Evolutionary conservation across 2,329 filamentous ascomycete genomes (phyloP), one percentile per base, ranked within the genome.

Genomic region (Fusarium virguliforme): DNA sequence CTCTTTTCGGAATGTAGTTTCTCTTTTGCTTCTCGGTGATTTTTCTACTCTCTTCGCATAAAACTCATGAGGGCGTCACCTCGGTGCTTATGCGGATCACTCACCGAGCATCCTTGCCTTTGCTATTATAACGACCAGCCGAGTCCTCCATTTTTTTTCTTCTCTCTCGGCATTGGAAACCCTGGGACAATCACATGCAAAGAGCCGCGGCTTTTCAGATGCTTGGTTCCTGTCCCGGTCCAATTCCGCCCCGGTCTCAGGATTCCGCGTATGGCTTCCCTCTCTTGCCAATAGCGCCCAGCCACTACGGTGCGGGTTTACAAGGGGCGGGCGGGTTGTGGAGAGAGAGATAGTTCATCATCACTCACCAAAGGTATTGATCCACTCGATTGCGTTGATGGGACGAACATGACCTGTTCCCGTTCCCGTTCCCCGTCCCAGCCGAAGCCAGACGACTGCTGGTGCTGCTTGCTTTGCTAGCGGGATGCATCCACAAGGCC

Each of bases 51-150:
- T 59, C n/a, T 61, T 63, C 35, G 48, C 24, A 56, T 53, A 3
- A 43, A 46, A 46, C 56, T 60, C 41, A 51, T 34, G 55, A 67
- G 71, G 73, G 70, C 54, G 60, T 64, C 60, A 72, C 69, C 51
- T 75, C 73, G 73, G 73, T 74, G 73, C 73, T 75, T 74, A 75
- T 75, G 71, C 73, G 73, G 73, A 63, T 65, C 64, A 57, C 10
- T 22, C 30, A 60, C 43, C 43, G 37, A 64, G 67, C 24, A 59
- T 41, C 68, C 64, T 65, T 71, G 73, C 43, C 26, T 62, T 61
- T 66, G 60, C 38, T 40, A 53, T 66, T 62, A 65, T 64, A 70
- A 62, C 60, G 59, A 46, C 59, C 35, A 43, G 37, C 38, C 22
- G 15, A 26, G 40, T 68, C 40, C 51, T 40, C 61, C 59, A 51